Percentiles rank a stretch among this genome's conserved stretches.
These are phyloP conservation scores for Cyclocybe aegerita DNA, from an alignment of 768 basidiomycete species.

Conservation along the genomic window DNA sequence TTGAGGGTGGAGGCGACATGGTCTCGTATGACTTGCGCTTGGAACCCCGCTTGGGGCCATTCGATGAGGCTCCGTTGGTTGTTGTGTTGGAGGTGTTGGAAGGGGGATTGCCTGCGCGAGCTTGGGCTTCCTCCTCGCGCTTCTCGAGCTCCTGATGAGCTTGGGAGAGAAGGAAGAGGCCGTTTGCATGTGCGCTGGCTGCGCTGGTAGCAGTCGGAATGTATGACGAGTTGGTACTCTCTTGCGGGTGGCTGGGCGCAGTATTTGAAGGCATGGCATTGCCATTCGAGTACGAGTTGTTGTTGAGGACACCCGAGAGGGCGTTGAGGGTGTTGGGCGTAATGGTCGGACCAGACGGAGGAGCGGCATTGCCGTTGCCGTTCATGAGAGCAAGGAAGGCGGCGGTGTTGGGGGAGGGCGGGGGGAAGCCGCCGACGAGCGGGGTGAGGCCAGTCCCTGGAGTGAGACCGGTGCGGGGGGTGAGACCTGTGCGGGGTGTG, in stretches of 20 bases:
- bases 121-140: constrained; percentile 78
- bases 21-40: constrained; percentile 73
- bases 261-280: constrained; percentile 33
- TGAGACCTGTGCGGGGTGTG: constrained; percentile 84
- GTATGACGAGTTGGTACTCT: constrained; percentile 25
- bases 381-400: constrained; percentile 93
- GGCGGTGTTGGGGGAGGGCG: constrained; percentile 81
- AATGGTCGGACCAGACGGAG: constrained; percentile 48
- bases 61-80: constrained; percentile 32
- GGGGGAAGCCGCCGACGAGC: constrained; percentile 76
- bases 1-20: constrained; percentile 30
- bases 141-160: constrained; percentile 96
- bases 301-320: constrained; percentile 75
- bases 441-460: constrained; percentile 78
- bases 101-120: constrained; percentile 45
- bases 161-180: constrained; percentile 90
- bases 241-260: constrained; percentile 46
- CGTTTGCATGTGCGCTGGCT: constrained; percentile 79
- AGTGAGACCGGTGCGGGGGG: constrained; percentile 81
- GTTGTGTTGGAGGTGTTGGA: constrained; percentile 18
- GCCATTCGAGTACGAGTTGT: constrained; percentile 51
- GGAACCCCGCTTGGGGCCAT: constrained; percentile 48
- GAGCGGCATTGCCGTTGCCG: constrained; percentile 38
- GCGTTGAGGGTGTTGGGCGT: constrained; percentile 78
- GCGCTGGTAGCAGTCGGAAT: constrained; percentile 51